Base-by-base conservation (phyloP, 306 rosid genomes). In the Castanea mollissima region DNA sequence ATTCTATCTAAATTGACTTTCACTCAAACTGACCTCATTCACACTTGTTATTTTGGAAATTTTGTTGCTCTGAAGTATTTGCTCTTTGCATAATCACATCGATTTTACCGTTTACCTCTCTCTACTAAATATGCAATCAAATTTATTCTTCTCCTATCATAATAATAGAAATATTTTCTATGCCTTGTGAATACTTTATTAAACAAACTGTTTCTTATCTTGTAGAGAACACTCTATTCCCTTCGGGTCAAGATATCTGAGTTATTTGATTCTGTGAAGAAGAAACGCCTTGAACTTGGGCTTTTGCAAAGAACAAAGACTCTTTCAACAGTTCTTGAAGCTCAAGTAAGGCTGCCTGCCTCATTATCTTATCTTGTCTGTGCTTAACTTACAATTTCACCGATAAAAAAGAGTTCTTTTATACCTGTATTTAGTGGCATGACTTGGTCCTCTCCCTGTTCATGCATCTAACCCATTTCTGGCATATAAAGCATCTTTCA, bases 141-240 rank as follows among this genome's bases (percentile, higher is more conserved):
- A 35, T 3, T 0, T n/a, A 4, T 67, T 63, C 41, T 27, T 27
- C 7, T 5, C 38, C 38, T 14, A 0, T 38, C 46, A 0, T 38
- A 38, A 38, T 38, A 8, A 7, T 0, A 41, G 2, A 41, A 7
- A 41, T 7, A 0, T 2, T 49, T 12, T 49, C 54, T 49, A 49
- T 49, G 54, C 0, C 54, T 2, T 49, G 54, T 49, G 54, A 49
- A 49, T 49, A 41, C 46, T 41, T 18, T 12, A 71, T 34, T 21
- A 32, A 1, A 20, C 32, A 15, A 5, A 67, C 23, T 68, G 7
- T 32, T 65, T 32, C 55, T 4, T 59, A 78, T 82, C 72, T 78
- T 79, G 90, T 83, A 93, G 98, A 91, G 74, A 82, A 86, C 79
- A 75, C 87, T 88, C 35, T 82, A 77, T 87, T 93, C 95, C 73